Base-by-base conservation (phyloP, 495 filamentous ascomycete genomes). In the Daldinia concentrica region DNA sequence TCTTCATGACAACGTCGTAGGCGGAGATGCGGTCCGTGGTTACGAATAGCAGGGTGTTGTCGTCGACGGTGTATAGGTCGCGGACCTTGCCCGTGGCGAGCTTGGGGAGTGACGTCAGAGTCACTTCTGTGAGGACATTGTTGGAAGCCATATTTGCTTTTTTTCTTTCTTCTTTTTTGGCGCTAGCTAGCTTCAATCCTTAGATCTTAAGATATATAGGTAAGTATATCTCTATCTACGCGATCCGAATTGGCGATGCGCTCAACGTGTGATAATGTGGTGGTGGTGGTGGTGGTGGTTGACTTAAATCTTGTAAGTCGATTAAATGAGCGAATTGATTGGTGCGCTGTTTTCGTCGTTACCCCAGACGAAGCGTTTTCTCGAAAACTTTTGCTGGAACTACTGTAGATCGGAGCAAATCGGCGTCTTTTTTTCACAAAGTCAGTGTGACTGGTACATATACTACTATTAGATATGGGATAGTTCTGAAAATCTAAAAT, bases 1-100 rank as follows among this genome's bases (percentile, higher is more conserved):
- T 97, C 75, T 85, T 83, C 88, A 97, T 90, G 71, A 97, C 88
- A 71, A 97, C 92, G 86, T 98, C 95, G 83, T 92, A 97, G 58
- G 95, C 95, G 60, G 92, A 97, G 81, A 98, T 96, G 68, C 95
- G 91, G 79, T 99, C 95, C 22, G 90, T 91, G 17, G 95, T 90
- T 43, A 96, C 89, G 79, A 99, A 96, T 43, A 97, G 90, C 6
- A 98, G 86, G 1, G 90, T 92, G 60, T 88, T 82, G 24, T 89
- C 83, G 78, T 93, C 89, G 60, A 96, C 80, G 62, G 88, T 85
- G 76, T 93, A 98, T 22, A 98, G 80, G 74, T 94, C 91, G 68
- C 93, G 88, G 43, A 97, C 93, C 82, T 97, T 97, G 64, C 93
- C 82, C 69, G 77, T 55, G 1, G 67, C 61, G 45, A 70, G n/a